A percentile compares a stretch with the other conserved stretches of the same genome.
Conservation (phyloP, 371 early-diverging fungal species). For the Racocetra persica region DNA sequence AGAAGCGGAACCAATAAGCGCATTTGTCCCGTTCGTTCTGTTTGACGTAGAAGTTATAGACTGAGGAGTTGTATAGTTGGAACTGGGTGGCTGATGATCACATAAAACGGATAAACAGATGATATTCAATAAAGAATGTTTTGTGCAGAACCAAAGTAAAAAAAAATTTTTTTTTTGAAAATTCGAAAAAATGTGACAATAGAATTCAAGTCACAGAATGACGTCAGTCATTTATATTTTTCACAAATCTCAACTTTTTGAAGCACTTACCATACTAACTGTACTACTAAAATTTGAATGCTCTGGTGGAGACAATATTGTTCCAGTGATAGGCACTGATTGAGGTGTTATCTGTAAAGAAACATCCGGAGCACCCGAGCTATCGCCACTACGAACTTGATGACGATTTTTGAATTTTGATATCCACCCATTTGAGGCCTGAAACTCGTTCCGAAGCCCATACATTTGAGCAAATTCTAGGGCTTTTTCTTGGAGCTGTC, state of each 20-base stretch:
- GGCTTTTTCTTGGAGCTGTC: slow-evolving; percentile 38
- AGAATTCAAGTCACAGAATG: slow-evolving; percentile 13
- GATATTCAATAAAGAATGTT: too few species aligned
- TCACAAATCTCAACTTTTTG: neutral
- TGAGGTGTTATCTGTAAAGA: slow-evolving; percentile 23
- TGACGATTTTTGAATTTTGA: slow-evolving; percentile 41
- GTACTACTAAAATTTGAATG: slow-evolving; percentile 27
- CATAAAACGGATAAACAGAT: too few species aligned
- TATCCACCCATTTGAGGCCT: slow-evolving; percentile 44
- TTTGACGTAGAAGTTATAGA: slow-evolving; percentile 1
- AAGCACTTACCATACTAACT: slow-evolving; percentile 30
- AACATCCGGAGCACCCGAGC: slow-evolving; percentile 7
- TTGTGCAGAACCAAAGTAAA: neutral
- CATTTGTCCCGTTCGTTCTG: slow-evolving; percentile 28
- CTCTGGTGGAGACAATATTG: slow-evolving; percentile 28
- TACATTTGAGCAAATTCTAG: slow-evolving; percentile 36
- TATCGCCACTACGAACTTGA: slow-evolving; percentile 33
- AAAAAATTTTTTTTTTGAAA: neutral
- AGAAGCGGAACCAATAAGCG: slow-evolving; percentile 9
- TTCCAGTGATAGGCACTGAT: slow-evolving; percentile 23
- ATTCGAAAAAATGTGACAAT: slow-evolving; percentile 18
- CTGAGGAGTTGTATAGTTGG: neutral
- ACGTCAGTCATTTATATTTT: neutral
- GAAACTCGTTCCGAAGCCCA: slow-evolving; percentile 41
- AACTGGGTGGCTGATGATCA: slow-evolving; percentile 6